phyloP scores from a whole-genome alignment of 768 basidiomycete genomes.

The Xerocomellus intermedius region DNA sequence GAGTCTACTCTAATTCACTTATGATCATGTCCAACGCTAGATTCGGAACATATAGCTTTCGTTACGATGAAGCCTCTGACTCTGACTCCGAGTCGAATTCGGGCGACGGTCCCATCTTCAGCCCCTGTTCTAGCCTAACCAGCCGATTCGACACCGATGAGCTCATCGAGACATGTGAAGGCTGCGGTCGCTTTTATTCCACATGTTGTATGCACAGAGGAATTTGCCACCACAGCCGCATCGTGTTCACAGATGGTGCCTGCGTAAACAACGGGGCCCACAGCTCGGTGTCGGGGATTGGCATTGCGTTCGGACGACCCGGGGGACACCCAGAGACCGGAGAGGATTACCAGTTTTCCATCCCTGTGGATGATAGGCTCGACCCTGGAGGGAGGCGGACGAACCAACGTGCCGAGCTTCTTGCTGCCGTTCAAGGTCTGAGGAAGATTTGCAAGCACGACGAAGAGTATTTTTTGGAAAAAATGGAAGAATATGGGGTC shows the following conservation, averaged over 20 bases:
- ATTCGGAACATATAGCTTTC: too few species aligned
- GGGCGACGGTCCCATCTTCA: neutral
- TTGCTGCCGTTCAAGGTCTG: slow-evolving; percentile 29
- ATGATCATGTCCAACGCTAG: too few species aligned
- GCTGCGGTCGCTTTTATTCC: neutral
- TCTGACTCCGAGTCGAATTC: too few species aligned
- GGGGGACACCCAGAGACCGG: neutral
- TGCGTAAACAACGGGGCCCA: slow-evolving; percentile 29
- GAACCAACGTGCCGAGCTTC: slow-evolving; percentile 34
- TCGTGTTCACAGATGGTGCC: slow-evolving; percentile 36
- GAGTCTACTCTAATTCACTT: too few species aligned
- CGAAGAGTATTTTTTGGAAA: neutral
- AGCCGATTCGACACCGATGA: neutral
- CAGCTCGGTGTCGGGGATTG: slow-evolving; percentile 12
- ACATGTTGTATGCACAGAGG: slow-evolving; percentile 3
- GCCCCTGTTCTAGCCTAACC: neutral
- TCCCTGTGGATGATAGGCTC: slow-evolving; percentile 22
- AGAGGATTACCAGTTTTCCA: slow-evolving; percentile 5
- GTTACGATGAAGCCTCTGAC: too few species aligned
- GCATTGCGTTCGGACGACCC: neutral
- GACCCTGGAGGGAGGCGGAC: slow-evolving; percentile 22
- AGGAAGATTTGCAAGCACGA: neutral
- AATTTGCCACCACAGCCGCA: slow-evolving; percentile 14
- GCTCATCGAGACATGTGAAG: slow-evolving; percentile 1
- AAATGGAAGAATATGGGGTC: neutral